Base-by-base conservation (phyloP, 1,284 basidiomycete species). In the Veloporphyrellus conicus region DNA sequence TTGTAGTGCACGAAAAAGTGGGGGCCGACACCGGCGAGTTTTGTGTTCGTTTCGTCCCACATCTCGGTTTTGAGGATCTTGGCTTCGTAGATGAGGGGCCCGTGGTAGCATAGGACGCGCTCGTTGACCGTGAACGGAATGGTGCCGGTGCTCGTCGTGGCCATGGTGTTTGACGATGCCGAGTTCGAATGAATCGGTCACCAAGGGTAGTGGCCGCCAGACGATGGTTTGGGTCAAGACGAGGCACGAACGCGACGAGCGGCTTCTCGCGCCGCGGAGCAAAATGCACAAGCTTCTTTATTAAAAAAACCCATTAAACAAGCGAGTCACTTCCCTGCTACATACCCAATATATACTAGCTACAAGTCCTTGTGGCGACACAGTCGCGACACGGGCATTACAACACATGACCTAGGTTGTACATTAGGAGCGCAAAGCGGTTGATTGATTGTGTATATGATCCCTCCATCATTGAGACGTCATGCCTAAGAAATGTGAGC, bases 1-100 rank as follows among this genome's bases (percentile, higher is more conserved):
- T 96, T 94, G 76, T 99, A 99, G 69, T 99, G 96, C 20, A 99
- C 94, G 54, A 90, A 86, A 68, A 92, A 99, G 60, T 96, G 90
- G 6, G 83, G 81, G 2, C 93, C 93, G 1, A 79, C 69, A 6
- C 73, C 68, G 3, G 87, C 86, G 5, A 79, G 75, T 35, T 81
- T 75, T 7, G 86, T 82, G 45, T 79, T 84, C 4, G 76, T 72
- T 58, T 87, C 85, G 48, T 86, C 82, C 75, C 84, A 88, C 42
- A 76, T 80, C 61, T 90, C 84, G 1, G 80, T 75, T 64, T 94
- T 89, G 54, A 96, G 79, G 14, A 99, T 77, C 69, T 97, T 96
- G 28, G 93, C 94, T 41, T 60, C 59, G n/a, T 60, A 60, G 29
- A 63, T 59, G 49, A 60, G 58, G n/a, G 61, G 61, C 15, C 58